Evolutionary conservation across 2,329 filamentous ascomycete genomes (phyloP).

Genomic region (Talaromyces sp.): DNA sequence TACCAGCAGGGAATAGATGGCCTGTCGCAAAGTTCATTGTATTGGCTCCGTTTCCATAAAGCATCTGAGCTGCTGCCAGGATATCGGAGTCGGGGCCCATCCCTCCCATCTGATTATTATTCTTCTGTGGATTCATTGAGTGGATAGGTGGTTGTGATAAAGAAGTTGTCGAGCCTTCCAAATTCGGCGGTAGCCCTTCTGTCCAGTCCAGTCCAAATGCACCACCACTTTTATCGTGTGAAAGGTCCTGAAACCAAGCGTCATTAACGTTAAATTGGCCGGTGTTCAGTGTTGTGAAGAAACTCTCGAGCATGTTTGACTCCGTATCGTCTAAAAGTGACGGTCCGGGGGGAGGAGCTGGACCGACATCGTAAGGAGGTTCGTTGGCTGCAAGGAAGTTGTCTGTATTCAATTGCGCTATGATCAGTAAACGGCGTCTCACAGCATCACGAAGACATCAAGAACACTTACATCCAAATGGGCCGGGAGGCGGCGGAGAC

Average conservation of each 20-base stretch:
- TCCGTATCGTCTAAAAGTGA: slow-evolving; percentile 61
- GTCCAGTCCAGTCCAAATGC: slow-evolving; percentile 37
- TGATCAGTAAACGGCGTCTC: neutral
- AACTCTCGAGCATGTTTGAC: slow-evolving; percentile 54
- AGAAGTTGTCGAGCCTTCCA: slow-evolving; percentile 64
- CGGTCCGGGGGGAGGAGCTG: slow-evolving; percentile 62
- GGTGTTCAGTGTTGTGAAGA: slow-evolving; percentile 43
- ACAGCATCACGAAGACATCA: neutral
- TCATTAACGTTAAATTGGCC: slow-evolving; percentile 38
- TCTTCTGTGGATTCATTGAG: slow-evolving; percentile 28
- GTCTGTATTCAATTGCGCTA: slow-evolving; percentile 24
- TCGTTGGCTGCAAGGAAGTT: slow-evolving; percentile 35
- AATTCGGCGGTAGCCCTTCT: slow-evolving; percentile 58
- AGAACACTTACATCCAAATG: slow-evolving; percentile 64
- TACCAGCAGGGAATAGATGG: slow-evolving; percentile 24
- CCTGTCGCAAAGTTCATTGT: slow-evolving; percentile 29
- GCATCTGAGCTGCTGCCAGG: slow-evolving; percentile 55
- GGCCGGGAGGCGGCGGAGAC: slow-evolving; percentile 53
- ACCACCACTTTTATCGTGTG: slow-evolving; percentile 29
- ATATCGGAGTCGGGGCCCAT: slow-evolving; percentile 47
- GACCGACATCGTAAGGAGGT: slow-evolving; percentile 48
- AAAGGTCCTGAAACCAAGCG: slow-evolving; percentile 33
- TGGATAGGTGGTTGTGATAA: slow-evolving; percentile 53
- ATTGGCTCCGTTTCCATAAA: slow-evolving; percentile 37
- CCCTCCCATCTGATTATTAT: slow-evolving; percentile 25